Base-by-base conservation (phyloP, 768 basidiomycete species). In the Tulasnella sp. region DNA sequence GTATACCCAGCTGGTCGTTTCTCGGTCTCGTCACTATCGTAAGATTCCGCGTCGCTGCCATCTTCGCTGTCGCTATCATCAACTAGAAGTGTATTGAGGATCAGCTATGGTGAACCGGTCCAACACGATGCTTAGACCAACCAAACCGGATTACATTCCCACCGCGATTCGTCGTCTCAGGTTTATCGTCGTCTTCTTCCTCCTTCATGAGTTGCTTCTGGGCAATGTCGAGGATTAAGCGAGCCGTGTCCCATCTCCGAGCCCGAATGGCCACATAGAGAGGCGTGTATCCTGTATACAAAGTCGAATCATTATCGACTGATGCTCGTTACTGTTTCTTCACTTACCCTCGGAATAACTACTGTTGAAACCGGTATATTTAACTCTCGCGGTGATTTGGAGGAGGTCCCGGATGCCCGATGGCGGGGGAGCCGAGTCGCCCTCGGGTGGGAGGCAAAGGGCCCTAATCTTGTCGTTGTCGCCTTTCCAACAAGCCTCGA, bases 181-280 rank as follows among this genome's bases (percentile, higher is more conserved):
- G 51, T 37, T 39, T 61, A 5, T 79, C 83, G 18, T 85, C 80
- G 5, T 85, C 81, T 5, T 73, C 74, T 35, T 71, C 74, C 6
- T 86, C 84, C 0, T 84, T 82, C 23, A 71, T 20, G 79, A 89
- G 88, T 81, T 91, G 90, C 16, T 89, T 87, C 1, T 83, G 83
- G 9, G 89, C 86, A 78, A 90, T 90, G 0, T 88, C 87, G 32
- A 91, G 81, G 26, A 91, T 85, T 5, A 90, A 83, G 20, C 86
- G 87, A 0, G 89, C 90, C 0, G 89, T 89, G 6, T 86, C 84
- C 90, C 90, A 91, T 29, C 85, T 86, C 10, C 88, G 85, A 16
- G 85, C 86, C 40, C 82, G 82, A 18, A 90, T 79, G 0, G 90
- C 90, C n/a, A 88, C 87, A 74, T 83, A 76, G 5, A 81, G 83